Conservation (phyloP, 1,284 basidiomycete genomes). For the Ceratobasidium sp. region DNA sequence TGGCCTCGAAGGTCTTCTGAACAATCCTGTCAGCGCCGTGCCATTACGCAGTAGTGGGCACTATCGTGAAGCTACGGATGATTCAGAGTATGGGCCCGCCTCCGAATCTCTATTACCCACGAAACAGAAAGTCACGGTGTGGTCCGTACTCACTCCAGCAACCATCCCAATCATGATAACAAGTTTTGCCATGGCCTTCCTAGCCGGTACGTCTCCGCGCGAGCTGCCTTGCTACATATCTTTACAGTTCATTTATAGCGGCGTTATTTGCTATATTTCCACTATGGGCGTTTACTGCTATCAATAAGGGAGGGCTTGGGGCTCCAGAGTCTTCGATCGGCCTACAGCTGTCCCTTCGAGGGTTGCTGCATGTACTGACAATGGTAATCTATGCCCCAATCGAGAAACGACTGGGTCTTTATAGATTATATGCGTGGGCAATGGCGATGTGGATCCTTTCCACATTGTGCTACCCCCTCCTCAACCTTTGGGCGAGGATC, state of each 20-base stretch:
- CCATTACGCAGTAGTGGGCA: background rate
- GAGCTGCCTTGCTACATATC: too few species aligned
- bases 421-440: conserved; percentile 39
- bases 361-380: conserved; percentile 32
- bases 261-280: conserved; percentile 24
- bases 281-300: conserved; percentile 30
- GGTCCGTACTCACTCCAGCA: conserved; percentile 25
- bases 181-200: conserved; percentile 13
- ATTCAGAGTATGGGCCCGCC: conserved; percentile 20
- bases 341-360: conserved; percentile 17
- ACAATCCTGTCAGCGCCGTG: background rate
- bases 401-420: conserved; percentile 20
- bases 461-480: conserved; percentile 8
- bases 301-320: conserved; percentile 30
- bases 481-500: conserved; percentile 15
- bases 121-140: conserved; percentile 3
- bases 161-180: conserved; percentile 31
- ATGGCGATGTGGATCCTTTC: conserved; percentile 29
- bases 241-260: background rate
- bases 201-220: conserved; percentile 2
- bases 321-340: conserved; percentile 30
- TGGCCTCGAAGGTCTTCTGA: conserved; percentile 8
- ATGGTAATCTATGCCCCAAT: conserved; percentile 22
- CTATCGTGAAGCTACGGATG: conserved; percentile 20
- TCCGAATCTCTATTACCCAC: conserved; percentile 1